phyloP scores from a whole-genome alignment of 2,329 filamentous ascomycete species.

The Apiospora koreana region DNA sequence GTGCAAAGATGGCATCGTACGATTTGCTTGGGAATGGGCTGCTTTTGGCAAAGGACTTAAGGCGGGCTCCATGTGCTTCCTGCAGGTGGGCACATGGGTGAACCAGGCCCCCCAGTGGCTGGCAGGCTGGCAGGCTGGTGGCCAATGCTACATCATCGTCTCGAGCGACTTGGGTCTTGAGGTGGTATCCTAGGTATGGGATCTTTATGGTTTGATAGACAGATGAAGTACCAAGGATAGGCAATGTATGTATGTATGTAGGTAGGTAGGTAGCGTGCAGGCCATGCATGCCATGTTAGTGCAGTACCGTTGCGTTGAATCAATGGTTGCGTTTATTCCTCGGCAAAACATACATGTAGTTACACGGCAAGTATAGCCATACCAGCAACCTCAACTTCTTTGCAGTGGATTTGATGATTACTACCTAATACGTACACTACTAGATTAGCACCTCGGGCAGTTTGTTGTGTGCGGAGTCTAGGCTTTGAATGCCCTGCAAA shows the following conservation, averaged over 20 bases:
- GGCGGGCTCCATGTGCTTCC: neutral
- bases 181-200: no score
- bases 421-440: neutral
- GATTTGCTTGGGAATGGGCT: neutral
- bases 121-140: no score
- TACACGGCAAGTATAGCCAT: neutral
- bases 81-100: neutral
- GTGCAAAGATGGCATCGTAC: neutral
- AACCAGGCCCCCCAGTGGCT: neutral
- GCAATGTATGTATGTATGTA: no score
- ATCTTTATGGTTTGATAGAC: no score
- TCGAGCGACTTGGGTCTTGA: neutral
- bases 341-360: no score
- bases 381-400: neutral
- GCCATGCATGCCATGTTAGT: neutral
- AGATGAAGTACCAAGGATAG: neutral
- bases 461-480: neutral
- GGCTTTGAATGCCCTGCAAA: neutral
- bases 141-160: neutral
- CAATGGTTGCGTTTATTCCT: neutral
- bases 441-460: neutral
- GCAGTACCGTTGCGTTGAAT: neutral
- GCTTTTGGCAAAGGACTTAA: neutral
- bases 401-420: neutral
- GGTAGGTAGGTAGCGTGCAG: neutral